Evolutionary conservation across 352 stramenopile species (phyloP).

Genomic region (Lagenidium sp.): DNA sequence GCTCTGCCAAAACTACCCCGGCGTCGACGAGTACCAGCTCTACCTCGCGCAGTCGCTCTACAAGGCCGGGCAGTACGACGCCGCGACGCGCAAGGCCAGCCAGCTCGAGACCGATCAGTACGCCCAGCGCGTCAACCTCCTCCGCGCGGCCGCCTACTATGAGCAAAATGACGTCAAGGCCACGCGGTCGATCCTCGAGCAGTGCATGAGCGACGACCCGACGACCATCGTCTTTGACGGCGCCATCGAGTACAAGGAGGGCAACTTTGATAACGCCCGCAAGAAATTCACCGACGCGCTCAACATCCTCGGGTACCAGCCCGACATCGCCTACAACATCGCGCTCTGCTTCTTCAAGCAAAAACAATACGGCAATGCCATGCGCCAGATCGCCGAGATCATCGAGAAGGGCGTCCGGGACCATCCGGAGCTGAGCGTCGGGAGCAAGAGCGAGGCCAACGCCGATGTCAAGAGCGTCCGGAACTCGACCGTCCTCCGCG

Average conservation of each 20-base stretch:
- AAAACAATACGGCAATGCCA: constrained; percentile 88
- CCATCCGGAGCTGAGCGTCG: constrained; percentile 90
- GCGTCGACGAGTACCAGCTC: constrained; percentile 93
- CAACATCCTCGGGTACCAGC: constrained; percentile 90
- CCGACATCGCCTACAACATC: constrained; percentile 93
- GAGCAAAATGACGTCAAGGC: constrained; percentile 92
- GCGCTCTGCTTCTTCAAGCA: constrained; percentile 92
- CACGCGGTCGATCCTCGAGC: constrained; percentile 87
- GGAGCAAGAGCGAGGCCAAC: constrained; percentile 88
- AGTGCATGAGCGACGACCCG: constrained; percentile 89
- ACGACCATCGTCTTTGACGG: constrained; percentile 85
- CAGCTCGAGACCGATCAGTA: constrained; percentile 85
- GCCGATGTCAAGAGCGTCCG: constrained; percentile 84
- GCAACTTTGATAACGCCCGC: constrained; percentile 83
- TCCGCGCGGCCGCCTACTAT: constrained; percentile 92
- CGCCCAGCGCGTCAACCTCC: constrained; percentile 70
- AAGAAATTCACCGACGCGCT: constrained; percentile 90
- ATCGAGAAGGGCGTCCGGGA: constrained; percentile 89
- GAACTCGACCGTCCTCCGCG: constrained; percentile 88
- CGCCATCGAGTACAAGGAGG: constrained; percentile 81
- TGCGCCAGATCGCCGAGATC: constrained; percentile 91
- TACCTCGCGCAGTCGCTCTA: constrained; percentile 95
- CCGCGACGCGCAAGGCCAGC: constrained; percentile 66
- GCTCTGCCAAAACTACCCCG: constrained; percentile 88
- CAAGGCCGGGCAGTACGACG: constrained; percentile 84